Base-by-base conservation (phyloP, 345 rosid species). In the Punica granatum region DNA sequence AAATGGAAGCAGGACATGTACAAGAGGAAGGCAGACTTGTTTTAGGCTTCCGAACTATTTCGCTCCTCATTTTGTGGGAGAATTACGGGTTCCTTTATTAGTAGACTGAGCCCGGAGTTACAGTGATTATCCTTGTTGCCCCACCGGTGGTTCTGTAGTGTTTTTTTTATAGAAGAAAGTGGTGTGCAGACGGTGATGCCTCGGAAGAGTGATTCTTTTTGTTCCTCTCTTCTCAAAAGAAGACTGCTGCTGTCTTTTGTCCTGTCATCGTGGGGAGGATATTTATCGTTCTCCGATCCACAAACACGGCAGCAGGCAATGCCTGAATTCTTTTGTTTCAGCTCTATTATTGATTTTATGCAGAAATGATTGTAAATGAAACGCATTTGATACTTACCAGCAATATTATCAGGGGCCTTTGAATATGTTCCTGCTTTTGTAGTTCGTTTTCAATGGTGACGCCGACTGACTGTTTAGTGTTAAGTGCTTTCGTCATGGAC, bases 1-100 rank as follows among this genome's bases (percentile, higher is more conserved):
- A 86, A 82, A 70, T 95, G 99, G 99, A 95, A 95, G 86, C 97
- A 95, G 84, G 98, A 95, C 80, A 69, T 90, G 74, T 89, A 70
- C 69, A 95, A 95, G 87, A 92, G 79, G 86, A 88, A 92, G 75
- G 73, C 78, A 46, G 96, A 90, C 70, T 76, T 95, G 66, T 88
- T 94, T 75, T 94, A 83, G 81, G 59, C 33, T 43, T 25, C 59
- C 31, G 59, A 53, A 7, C 28, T 9, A 21, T 53, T 25, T 10
- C 11, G 31, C 59, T 53, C 30, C 59, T 16, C 30, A 39, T 32
- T 67, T 63, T 15, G 33, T 61, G 16, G 42, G 32, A 26, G 23
- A 36, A 31, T 70, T 48, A 30, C 39, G 49, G 54, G 39, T 66
- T 60, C 48, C 53, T 48, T 18, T 7, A 42, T 67, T 59, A 54